A percentile compares a stretch with the other conserved stretches of the same genome.
phyloP scores from a whole-genome alignment of 2,329 filamentous ascomycete species.

The Aspergillus quadricinctus region DNA sequence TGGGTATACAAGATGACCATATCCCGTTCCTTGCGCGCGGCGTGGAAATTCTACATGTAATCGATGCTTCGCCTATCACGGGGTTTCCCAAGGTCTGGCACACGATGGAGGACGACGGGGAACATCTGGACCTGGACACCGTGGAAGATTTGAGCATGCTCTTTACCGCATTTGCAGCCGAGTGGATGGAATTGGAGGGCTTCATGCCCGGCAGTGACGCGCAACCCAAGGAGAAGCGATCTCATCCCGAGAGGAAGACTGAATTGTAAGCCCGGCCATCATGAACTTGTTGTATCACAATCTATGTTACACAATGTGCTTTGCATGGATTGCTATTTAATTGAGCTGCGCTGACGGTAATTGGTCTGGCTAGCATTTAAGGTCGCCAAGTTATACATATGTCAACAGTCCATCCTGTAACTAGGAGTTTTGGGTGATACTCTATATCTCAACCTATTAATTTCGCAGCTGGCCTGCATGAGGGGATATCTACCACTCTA shows the following conservation, averaged over 20 bases:
- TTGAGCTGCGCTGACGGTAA: slow-evolving; percentile 12
- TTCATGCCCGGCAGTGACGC: slow-evolving; percentile 32
- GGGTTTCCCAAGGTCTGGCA: slow-evolving; percentile 83
- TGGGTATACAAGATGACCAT: slow-evolving; percentile 78
- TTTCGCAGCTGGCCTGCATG: neutral
- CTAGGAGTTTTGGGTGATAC: neutral
- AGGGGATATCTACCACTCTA: neutral
- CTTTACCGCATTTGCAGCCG: slow-evolving; percentile 75
- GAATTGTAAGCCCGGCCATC: slow-evolving; percentile 36
- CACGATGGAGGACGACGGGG: slow-evolving; percentile 73
- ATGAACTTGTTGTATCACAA: neutral
- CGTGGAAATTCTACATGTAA: slow-evolving; percentile 84
- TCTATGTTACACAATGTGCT: neutral
- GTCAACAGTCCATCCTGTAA: neutral
- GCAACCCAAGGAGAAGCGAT: slow-evolving; percentile 7
- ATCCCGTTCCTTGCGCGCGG: slow-evolving; percentile 83
- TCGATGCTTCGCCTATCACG: slow-evolving; percentile 57
- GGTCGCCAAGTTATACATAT: neutral
- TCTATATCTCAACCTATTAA: neutral
- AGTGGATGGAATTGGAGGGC: slow-evolving; percentile 83
- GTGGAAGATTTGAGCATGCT: slow-evolving; percentile 86
- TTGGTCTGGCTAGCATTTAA: slow-evolving; percentile 14
- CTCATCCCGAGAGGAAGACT: slow-evolving; percentile 24
- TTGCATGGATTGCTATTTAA: neutral
- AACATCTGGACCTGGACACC: slow-evolving; percentile 74